Conservation (phyloP, 208 protist species). For the Wallacemonas sp. region DNA sequence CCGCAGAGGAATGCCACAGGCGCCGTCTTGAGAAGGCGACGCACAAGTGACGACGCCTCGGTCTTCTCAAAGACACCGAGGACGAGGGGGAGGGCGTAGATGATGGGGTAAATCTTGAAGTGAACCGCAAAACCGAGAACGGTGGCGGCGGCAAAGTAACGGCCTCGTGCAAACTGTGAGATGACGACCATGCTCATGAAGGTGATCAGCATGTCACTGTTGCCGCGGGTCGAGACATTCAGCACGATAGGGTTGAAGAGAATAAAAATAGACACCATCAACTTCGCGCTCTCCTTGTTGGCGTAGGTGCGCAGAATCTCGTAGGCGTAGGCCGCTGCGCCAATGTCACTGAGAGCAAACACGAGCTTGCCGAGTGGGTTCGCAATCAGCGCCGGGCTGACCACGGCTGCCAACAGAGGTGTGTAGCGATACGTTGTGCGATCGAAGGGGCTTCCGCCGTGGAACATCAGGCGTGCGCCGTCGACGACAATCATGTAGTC, state of each 20-base stretch:
- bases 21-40: conserved; percentile 12
- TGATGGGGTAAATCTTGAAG: conserved; percentile 94
- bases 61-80: conserved; percentile 59
- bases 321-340: conserved; percentile 71
- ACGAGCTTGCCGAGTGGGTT: conserved; percentile 84
- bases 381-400: conserved; percentile 72
- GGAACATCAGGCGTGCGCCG: conserved; percentile 81
- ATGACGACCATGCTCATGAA: conserved; percentile 85
- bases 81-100: conserved; percentile 84
- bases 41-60: not conserved
- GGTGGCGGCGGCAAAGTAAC: conserved; percentile 51
- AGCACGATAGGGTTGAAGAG: conserved; percentile 93
- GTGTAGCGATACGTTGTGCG: conserved; percentile 96
- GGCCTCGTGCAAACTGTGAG: conserved; percentile 48
- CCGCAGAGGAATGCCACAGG: conserved; percentile 39
- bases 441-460: conserved; percentile 86
- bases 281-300: conserved; percentile 57
- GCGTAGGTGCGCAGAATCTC: conserved; percentile 58
- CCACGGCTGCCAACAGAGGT: conserved; percentile 87
- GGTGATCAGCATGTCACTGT: conserved; percentile 92
- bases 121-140: conserved; percentile 86
- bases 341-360: conserved; percentile 83
- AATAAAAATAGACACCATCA: conserved; percentile 77
- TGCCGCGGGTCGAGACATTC: conserved; percentile 93
- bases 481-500: conserved; percentile 97